A percentile compares a stretch with the other conserved stretches of the same genome.
phyloP scores from a whole-genome alignment of 1,139 yeast species.

The Magnusiomyces suaveolens region DNA sequence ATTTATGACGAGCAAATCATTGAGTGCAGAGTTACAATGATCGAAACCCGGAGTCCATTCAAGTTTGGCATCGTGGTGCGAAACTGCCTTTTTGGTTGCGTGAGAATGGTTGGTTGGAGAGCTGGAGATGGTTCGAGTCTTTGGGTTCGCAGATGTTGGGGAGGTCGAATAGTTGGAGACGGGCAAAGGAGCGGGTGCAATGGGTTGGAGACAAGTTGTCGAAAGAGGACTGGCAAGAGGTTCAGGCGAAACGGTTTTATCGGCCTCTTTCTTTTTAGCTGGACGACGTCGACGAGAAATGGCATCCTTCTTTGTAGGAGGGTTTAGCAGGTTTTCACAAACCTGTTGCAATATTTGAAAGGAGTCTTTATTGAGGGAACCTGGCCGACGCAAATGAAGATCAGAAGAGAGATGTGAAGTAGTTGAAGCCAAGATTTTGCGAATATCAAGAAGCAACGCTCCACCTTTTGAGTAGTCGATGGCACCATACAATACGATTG shows the following conservation, averaged over 20 bases:
- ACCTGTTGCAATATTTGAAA: conserved; percentile 22
- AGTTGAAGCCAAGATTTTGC: conserved; percentile 30
- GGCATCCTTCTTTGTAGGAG: conserved; percentile 1
- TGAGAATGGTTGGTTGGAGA: no score
- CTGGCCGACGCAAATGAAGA: conserved; percentile 23
- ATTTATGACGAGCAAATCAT: conserved; percentile 12
- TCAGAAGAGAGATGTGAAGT: conserved; percentile 23
- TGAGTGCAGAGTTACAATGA: conserved; percentile 11
- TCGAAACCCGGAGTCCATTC: conserved; percentile 2
- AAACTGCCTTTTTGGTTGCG: neutral
- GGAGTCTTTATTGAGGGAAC: conserved; percentile 20
- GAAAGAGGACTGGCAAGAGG: neutral
- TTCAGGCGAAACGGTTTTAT: neutral
- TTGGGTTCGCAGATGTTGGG: neutral
- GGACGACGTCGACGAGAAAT: conserved; percentile 7
- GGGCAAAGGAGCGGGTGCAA: neutral
- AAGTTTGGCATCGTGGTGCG: no score
- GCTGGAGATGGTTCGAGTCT: no score
- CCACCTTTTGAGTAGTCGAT: conserved; percentile 81
- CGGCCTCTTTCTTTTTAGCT: conserved; percentile 6
- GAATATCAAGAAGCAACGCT: conserved; percentile 61
- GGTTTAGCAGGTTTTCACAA: conserved; percentile 21
- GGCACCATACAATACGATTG: conserved; percentile 68
- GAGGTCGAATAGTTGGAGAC: conserved; percentile 1
- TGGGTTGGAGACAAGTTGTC: neutral